These are phyloP conservation scores for Pseudonitzschia multiseries DNA, from an alignment of 108 stramenopile genomes.

Conservation along the genomic window DNA sequence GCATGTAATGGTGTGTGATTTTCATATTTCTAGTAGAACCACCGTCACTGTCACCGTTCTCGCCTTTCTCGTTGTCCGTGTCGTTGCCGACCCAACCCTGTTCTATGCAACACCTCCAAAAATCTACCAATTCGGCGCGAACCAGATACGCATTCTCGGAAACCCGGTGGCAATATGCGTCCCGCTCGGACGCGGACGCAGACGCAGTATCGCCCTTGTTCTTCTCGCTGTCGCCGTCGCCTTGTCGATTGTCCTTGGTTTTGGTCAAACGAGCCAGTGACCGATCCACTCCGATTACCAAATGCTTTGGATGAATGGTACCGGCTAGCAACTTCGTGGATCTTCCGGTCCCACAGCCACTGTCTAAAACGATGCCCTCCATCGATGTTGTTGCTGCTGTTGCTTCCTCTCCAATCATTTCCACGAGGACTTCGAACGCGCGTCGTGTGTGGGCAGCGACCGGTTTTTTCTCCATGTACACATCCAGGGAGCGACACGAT, in stretches of 20 bases:
- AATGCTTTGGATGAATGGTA: slow-evolving; percentile 56
- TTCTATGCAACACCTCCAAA: slow-evolving; percentile 66
- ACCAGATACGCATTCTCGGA: slow-evolving; percentile 50
- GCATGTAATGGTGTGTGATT: slow-evolving; percentile 65
- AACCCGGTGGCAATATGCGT: slow-evolving; percentile 7
- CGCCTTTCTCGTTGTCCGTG: background rate
- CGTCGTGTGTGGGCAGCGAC: slow-evolving; percentile 54
- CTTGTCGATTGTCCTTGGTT: slow-evolving; percentile 19
- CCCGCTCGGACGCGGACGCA: background rate
- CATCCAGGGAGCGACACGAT: slow-evolving; percentile 34
- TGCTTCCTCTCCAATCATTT: background rate
- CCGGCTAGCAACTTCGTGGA: slow-evolving; percentile 57
- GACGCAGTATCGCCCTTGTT: background rate
- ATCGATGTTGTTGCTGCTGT: background rate
- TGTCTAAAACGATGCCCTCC: slow-evolving; percentile 58
- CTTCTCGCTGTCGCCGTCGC: background rate
- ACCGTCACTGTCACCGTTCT: slow-evolving; percentile 27
- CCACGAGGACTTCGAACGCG: slow-evolving; percentile 51
- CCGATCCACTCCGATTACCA: slow-evolving; percentile 86
- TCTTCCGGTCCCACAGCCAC: slow-evolving; percentile 89
- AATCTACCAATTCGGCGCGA: slow-evolving; percentile 87
- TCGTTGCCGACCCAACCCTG: background rate
- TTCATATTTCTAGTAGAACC: slow-evolving; percentile 8
- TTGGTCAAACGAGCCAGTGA: slow-evolving; percentile 67
- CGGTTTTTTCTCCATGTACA: slow-evolving; percentile 44